Evolutionary conservation across 2,329 filamentous ascomycete genomes (phyloP).

Genomic region (Septoria linicola): DNA sequence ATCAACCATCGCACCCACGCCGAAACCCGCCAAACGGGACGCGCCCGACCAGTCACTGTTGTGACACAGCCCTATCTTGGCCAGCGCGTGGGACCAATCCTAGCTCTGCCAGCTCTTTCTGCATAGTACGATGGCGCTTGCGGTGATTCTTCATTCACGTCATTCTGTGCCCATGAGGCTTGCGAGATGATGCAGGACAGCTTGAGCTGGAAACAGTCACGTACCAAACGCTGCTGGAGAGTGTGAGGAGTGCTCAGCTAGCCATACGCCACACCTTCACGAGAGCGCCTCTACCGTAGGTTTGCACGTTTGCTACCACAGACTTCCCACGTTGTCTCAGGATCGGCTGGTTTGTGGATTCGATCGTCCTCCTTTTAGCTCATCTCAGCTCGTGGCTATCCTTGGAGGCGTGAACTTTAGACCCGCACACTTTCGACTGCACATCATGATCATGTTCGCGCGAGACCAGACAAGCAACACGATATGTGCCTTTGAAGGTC

Average conservation of each 20-base stretch:
- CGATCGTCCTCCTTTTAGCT: conserved; percentile 6
- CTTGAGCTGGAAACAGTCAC: not conserved
- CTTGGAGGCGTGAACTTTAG: conserved; percentile 7
- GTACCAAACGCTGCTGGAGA: not conserved
- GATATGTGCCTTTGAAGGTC: not conserved
- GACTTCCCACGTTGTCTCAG: conserved; percentile 12
- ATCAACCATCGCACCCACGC: not conserved
- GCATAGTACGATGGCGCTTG: conserved; percentile 1
- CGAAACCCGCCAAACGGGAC: not conserved
- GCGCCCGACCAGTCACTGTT: not conserved
- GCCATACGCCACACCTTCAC: conserved; percentile 4
- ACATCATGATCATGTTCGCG: not conserved
- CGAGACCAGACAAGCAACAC: not conserved
- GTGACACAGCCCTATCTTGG: not conserved
- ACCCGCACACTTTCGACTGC: conserved; percentile 1
- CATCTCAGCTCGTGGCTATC: conserved; percentile 7
- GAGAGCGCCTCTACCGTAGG: conserved; percentile 12
- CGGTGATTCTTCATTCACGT: not conserved
- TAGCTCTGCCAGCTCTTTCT: not conserved
- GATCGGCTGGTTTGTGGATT: conserved; percentile 7
- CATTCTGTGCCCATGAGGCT: conserved; percentile 1
- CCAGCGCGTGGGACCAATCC: not conserved
- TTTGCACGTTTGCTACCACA: conserved; percentile 8
- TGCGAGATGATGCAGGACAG: not conserved
- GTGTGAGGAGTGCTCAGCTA: not conserved